phyloP scores from a whole-genome alignment of 768 basidiomycete species.

The Boletus subparvulus region DNA sequence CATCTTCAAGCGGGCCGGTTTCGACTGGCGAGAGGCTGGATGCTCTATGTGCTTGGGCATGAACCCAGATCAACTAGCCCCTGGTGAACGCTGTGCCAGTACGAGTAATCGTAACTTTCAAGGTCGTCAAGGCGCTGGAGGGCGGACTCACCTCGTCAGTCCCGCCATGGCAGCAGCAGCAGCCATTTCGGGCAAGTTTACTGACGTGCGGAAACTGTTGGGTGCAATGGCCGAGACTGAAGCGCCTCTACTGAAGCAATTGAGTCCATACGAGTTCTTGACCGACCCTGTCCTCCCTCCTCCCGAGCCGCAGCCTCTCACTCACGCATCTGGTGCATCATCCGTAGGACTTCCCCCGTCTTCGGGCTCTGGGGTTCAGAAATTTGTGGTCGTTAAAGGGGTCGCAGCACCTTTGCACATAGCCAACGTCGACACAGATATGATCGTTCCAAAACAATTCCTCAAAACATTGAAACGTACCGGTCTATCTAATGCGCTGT shows the following conservation, averaged over 20 bases:
- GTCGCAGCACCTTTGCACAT: slow-evolving; percentile 79
- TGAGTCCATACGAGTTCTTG: slow-evolving; percentile 74
- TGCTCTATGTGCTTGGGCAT: slow-evolving; percentile 97
- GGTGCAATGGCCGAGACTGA: slow-evolving; percentile 45
- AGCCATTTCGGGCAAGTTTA: slow-evolving; percentile 80
- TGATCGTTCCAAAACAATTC: slow-evolving; percentile 94
- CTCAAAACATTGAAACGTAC: slow-evolving; percentile 90
- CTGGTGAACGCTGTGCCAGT: slow-evolving; percentile 83
- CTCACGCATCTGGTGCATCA: slow-evolving; percentile 33
- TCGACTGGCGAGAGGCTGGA: slow-evolving; percentile 94
- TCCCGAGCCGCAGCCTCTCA: slow-evolving; percentile 44
- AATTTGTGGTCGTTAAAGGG: slow-evolving; percentile 71
- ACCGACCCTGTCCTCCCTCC: slow-evolving; percentile 62
- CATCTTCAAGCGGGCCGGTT: slow-evolving; percentile 87
- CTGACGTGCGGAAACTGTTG: slow-evolving; percentile 79
- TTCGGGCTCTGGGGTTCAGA: slow-evolving; percentile 50
- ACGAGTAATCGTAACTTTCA: slow-evolving; percentile 95
- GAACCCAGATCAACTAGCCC: slow-evolving; percentile 89
- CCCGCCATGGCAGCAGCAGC: slow-evolving; percentile 94
- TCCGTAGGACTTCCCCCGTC: slow-evolving; percentile 39
- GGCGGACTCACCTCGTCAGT: slow-evolving; percentile 84
- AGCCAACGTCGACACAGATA: slow-evolving; percentile 88
- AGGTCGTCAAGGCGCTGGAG: slow-evolving; percentile 84
- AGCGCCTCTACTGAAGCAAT: slow-evolving; percentile 62
- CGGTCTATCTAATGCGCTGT: slow-evolving; percentile 79